A percentile compares a stretch with the other conserved stretches of the same genome.
phyloP scores from a whole-genome alignment of 1,284 basidiomycete genomes.

The Taiwanofungus camphoratus region DNA sequence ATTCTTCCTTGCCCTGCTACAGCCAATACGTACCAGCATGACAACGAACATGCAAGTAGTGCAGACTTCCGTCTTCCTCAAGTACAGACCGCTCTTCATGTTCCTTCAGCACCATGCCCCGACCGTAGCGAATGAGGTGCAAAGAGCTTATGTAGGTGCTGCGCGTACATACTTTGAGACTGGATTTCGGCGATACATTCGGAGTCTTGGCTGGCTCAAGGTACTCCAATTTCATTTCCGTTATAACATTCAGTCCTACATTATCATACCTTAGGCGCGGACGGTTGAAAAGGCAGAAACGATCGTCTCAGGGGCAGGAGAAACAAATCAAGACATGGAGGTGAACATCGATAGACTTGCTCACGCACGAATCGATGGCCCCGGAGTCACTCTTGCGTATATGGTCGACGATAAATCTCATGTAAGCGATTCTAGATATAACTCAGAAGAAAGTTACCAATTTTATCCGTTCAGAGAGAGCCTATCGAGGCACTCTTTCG shows the following conservation, averaged over 20 bases:
- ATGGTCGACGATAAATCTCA: conserved; percentile 82
- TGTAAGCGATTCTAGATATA: conserved; percentile 41
- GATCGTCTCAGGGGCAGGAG: conserved; percentile 38
- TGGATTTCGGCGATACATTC: conserved; percentile 85
- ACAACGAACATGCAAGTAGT: conserved; percentile 92
- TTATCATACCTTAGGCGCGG: conserved; percentile 41
- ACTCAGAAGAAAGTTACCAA: background rate
- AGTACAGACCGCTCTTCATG: conserved; percentile 78
- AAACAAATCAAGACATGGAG: conserved; percentile 31
- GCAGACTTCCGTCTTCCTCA: conserved; percentile 84
- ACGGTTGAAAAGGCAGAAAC: conserved; percentile 58
- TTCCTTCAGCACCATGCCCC: conserved; percentile 85
- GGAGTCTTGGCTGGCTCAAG: conserved; percentile 77
- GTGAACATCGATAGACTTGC: conserved; percentile 53
- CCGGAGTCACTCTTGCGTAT: conserved; percentile 75
- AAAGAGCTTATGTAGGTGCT: conserved; percentile 80
- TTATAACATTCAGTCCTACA: background rate
- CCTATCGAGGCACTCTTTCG: conserved; percentile 79
- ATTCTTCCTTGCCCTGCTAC: conserved; percentile 81
- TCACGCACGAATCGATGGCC: conserved; percentile 72
- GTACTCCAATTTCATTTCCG: conserved; percentile 27
- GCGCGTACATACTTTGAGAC: conserved; percentile 95
- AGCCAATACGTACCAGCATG: conserved; percentile 78
- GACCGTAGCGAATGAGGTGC: conserved; percentile 83
- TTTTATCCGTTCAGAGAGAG: conserved; percentile 55